Percentiles rank a stretch among this genome's conserved stretches.
phyloP scores from a whole-genome alignment of 306 rosid genomes.

The Senna tora region DNA sequence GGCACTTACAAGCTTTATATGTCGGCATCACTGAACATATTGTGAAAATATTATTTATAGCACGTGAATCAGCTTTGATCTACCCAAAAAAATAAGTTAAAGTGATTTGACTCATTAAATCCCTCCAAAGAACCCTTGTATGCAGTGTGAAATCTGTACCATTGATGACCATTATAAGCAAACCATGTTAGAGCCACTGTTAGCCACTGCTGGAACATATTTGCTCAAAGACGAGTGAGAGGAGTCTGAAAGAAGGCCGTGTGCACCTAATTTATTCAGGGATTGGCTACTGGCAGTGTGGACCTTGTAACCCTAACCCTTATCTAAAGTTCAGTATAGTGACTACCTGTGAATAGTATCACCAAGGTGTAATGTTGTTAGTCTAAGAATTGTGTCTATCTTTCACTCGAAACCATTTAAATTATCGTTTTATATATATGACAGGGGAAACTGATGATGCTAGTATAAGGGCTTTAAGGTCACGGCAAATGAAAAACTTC shows the following conservation, averaged over 20 bases:
- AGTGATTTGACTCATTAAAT: background rate
- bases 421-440: conserved; percentile 28
- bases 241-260: background rate
- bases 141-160: background rate
- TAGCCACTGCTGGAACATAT: background rate
- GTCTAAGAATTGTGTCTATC: conserved; percentile 23
- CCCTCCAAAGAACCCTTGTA: background rate
- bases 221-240: background rate
- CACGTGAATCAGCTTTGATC: background rate
- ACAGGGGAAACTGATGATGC: conserved; percentile 83
- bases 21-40: conserved; percentile 7
- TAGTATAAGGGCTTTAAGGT: conserved; percentile 62
- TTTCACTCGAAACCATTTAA: conserved; percentile 15
- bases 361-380: background rate
- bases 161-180: background rate
- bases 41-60: conserved; percentile 5
- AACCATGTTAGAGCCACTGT: conserved; percentile 17
- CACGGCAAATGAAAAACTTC: conserved; percentile 93
- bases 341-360: conserved; percentile 18
- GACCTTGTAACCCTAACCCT: conserved; percentile 17
- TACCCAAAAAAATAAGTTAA: background rate
- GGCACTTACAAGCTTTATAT: background rate
- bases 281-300: conserved; percentile 5
- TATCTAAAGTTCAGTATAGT: conserved; percentile 14
- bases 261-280: background rate